phyloP scores from a whole-genome alignment of 306 rosid genomes.

The Trifolium dubium region DNA sequence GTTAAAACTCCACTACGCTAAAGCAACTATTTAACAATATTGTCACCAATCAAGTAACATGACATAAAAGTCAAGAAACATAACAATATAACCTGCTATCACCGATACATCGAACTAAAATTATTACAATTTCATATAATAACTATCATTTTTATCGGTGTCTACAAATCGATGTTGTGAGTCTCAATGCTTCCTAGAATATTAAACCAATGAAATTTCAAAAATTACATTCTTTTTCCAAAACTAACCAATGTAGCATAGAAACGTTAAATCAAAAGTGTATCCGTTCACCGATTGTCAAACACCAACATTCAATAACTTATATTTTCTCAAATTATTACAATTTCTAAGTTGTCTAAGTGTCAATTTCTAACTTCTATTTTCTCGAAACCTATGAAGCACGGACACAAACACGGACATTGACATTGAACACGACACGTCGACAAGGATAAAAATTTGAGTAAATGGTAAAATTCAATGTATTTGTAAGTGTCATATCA shows the following conservation, averaged over 20 bases:
- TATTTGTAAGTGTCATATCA: not conserved
- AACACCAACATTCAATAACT: not conserved
- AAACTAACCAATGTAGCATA: not conserved
- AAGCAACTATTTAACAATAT: no score
- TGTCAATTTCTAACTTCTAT: no score
- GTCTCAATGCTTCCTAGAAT: not conserved
- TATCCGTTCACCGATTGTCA: not conserved
- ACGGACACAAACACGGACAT: no score
- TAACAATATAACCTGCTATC: not conserved
- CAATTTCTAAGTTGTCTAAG: not conserved
- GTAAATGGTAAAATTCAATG: no score
- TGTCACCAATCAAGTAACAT: slow-evolving; percentile 27
- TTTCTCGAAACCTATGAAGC: no score
- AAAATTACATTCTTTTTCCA: not conserved
- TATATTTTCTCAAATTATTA: not conserved
- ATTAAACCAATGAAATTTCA: not conserved
- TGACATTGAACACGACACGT: no score
- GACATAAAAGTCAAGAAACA: slow-evolving; percentile 21
- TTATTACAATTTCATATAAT: not conserved
- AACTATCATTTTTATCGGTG: not conserved
- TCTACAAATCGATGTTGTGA: not conserved
- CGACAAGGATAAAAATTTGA: no score
- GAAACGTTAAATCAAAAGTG: not conserved
- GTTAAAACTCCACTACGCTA: no score
- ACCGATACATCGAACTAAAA: not conserved